Evolutionary conservation across 164 flowering plant species (phyloP).

Genomic region (Cinnamomum micranthum): DNA sequence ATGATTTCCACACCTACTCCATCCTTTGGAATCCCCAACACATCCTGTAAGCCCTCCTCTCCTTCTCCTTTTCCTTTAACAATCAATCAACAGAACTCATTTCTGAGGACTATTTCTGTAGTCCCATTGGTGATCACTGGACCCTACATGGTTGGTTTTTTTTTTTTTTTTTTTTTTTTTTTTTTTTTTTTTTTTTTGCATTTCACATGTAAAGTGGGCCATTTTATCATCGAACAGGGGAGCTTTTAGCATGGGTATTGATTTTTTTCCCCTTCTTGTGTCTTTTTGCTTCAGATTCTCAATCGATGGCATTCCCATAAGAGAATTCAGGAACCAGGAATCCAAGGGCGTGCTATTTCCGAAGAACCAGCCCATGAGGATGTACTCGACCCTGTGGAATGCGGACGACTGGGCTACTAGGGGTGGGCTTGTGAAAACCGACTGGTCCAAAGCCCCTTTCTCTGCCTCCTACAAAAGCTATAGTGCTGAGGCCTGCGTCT

Average conservation of each 20-base stretch:
- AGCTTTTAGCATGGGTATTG: no score
- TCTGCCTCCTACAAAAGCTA: slow-evolving; percentile 23
- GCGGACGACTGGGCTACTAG: slow-evolving; percentile 28
- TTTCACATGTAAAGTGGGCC: no score
- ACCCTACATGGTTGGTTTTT: no score
- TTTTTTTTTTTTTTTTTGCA: no score
- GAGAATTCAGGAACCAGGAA: slow-evolving; percentile 21
- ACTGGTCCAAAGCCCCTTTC: slow-evolving; percentile 23
- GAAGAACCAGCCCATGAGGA: slow-evolving; percentile 24
- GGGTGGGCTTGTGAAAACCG: slow-evolving; percentile 24
- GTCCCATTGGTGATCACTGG: no score
- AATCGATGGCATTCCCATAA: slow-evolving; percentile 19
- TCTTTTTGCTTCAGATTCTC: slow-evolving; percentile 14
- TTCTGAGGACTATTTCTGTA: no score
- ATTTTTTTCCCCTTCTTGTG: background rate
- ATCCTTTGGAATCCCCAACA: slow-evolving; percentile 21
- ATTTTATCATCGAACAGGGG: no score
- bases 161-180: no score
- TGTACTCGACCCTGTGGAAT: slow-evolving; percentile 27
- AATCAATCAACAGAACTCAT: background rate
- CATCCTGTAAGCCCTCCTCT: slow-evolving; percentile 12
- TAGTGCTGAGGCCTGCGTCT: slow-evolving; percentile 15
- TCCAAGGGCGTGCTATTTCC: slow-evolving; percentile 12
- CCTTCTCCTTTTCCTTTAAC: background rate
- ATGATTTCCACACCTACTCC: slow-evolving; percentile 25